These are phyloP conservation scores for Conringia planisiliqua DNA, from an alignment of 345 rosid genomes.

Conservation along the genomic window DNA sequence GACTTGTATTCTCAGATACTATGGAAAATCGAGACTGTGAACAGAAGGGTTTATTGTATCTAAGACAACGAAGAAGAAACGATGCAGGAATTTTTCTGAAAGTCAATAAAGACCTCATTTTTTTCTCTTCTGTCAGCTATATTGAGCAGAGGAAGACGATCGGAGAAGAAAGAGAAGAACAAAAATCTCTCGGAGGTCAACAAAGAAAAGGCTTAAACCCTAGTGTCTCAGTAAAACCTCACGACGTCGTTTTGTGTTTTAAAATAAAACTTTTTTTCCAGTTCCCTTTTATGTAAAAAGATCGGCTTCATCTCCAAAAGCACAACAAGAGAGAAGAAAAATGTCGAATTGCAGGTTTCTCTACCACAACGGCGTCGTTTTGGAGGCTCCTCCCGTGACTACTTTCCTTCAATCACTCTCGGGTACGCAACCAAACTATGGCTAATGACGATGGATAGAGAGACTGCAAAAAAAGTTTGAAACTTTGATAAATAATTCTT, in stretches of 20 bases:
- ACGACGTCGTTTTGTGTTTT: constrained; percentile 15
- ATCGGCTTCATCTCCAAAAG: neutral
- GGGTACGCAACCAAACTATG: constrained; percentile 33
- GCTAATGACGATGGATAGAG: neutral
- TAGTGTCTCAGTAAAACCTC: neutral
- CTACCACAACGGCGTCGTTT: constrained; percentile 55
- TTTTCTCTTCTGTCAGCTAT: neutral
- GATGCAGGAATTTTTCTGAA: constrained; percentile 23
- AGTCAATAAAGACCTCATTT: constrained; percentile 35
- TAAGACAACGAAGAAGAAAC: constrained; percentile 25
- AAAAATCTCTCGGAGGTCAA: neutral
- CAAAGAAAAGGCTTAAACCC: constrained; percentile 29
- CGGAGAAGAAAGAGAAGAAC: constrained; percentile 7
- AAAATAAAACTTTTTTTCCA: neutral
- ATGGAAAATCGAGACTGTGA: constrained; percentile 36
- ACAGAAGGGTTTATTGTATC: constrained; percentile 35
- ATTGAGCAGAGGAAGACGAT: constrained; percentile 9
- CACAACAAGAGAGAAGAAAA: neutral
- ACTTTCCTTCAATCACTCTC: constrained; percentile 61
- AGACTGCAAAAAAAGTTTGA: neutral
- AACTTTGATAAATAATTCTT: neutral
- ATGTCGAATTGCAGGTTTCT: constrained; percentile 50
- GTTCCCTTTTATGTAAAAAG: neutral
- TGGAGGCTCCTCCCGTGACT: constrained; percentile 50
- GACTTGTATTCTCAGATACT: constrained; percentile 18